A percentile compares a stretch with the other conserved stretches of the same genome.
phyloP scores from a whole-genome alignment of 345 rosid species.

The Euphorbia pulcherrima region DNA sequence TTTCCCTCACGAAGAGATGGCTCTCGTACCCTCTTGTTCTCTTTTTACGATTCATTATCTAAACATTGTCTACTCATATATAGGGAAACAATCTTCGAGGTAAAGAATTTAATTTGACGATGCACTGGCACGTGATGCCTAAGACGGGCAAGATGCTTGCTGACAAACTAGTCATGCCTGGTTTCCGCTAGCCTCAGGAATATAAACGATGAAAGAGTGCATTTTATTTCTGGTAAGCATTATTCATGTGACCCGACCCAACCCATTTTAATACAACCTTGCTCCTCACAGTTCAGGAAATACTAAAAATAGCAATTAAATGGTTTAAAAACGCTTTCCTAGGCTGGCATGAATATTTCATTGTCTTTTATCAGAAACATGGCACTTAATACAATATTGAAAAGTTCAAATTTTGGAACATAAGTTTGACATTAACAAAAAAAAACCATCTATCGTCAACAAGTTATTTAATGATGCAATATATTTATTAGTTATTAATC shows the following conservation, averaged over 20 bases:
- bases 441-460: too few species aligned
- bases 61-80: constrained; percentile 9
- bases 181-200: constrained; percentile 68
- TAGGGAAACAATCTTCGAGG: constrained; percentile 84
- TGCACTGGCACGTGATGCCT: constrained; percentile 98
- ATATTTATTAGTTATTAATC: too few species aligned
- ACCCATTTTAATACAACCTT: constrained; percentile 9
- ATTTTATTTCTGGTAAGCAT: constrained; percentile 1
- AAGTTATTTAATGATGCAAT: too few species aligned
- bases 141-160: constrained; percentile 91
- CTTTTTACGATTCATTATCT: neutral
- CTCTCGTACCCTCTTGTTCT: neutral
- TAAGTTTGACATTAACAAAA: too few species aligned
- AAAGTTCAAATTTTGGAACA: too few species aligned
- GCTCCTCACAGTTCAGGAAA: too few species aligned
- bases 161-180: constrained; percentile 65
- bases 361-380: too few species aligned
- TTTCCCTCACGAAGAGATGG: neutral
- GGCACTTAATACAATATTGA: too few species aligned
- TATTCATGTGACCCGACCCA: constrained; percentile 34
- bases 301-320: too few species aligned
- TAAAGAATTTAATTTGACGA: constrained; percentile 75
- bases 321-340: too few species aligned
- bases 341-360: too few species aligned
- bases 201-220: constrained; percentile 42